Percentiles rank a stretch among this genome's conserved stretches.
Evolutionary conservation across 2,329 filamentous ascomycete species (phyloP).

Genomic region (Karstenula rhodostoma): DNA sequence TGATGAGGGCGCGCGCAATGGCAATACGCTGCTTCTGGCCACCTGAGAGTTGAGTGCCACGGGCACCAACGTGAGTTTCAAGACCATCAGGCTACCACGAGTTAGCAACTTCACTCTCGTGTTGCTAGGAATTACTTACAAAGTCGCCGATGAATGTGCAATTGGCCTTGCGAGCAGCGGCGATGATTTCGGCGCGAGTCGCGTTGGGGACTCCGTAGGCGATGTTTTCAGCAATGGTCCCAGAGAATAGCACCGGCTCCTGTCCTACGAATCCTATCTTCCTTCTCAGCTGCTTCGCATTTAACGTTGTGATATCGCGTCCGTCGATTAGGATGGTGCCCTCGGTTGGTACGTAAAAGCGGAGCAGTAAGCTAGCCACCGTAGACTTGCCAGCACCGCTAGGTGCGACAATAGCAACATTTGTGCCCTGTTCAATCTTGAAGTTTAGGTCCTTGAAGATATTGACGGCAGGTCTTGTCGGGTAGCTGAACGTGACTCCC

Average conservation of each 20-base stretch:
- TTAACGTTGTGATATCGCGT: slow-evolving; percentile 82
- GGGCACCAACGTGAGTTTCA: slow-evolving; percentile 90
- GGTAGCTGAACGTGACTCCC: slow-evolving; percentile 88
- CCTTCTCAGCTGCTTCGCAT: slow-evolving; percentile 88
- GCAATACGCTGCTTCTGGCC: slow-evolving; percentile 98
- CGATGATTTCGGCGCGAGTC: slow-evolving; percentile 79
- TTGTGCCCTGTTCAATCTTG: slow-evolving; percentile 89
- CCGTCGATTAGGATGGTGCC: slow-evolving; percentile 86
- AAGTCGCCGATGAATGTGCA: slow-evolving; percentile 97
- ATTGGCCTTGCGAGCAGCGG: slow-evolving; percentile 89
- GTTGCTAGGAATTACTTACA: slow-evolving; percentile 54
- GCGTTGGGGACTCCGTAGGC: slow-evolving; percentile 87
- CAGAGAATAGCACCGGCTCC: slow-evolving; percentile 91
- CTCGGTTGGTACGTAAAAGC: slow-evolving; percentile 85
- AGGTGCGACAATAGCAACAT: slow-evolving; percentile 95
- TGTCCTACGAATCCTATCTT: slow-evolving; percentile 96
- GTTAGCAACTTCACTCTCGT: slow-evolving; percentile 20
- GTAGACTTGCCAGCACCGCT: slow-evolving; percentile 97
- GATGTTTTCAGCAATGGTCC: slow-evolving; percentile 87
- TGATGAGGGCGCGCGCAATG: slow-evolving; percentile 92
- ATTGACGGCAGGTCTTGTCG: slow-evolving; percentile 86
- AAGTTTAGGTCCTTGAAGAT: slow-evolving; percentile 93
- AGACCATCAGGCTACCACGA: slow-evolving; percentile 78
- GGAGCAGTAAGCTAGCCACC: slow-evolving; percentile 86
- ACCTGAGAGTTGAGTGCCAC: slow-evolving; percentile 91